Evolutionary conservation across 345 rosid species (phyloP), one percentile per base, ranked within the genome.

Genomic region (Hibiscus tridactylites): DNA sequence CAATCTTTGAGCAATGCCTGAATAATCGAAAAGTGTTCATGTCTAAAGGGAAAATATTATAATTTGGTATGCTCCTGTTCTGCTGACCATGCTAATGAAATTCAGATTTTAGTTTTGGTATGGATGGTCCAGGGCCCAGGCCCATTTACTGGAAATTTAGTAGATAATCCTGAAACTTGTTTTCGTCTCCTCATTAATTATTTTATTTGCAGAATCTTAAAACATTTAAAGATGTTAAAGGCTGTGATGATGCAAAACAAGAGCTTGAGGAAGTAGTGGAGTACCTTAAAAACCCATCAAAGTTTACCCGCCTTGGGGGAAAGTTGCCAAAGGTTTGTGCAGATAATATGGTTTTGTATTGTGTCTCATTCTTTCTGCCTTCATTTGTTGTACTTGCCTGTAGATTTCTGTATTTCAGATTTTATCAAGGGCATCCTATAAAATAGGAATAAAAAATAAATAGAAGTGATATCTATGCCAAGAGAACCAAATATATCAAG

Each of bases 171-270:
- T 39, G 42, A 29, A 37, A 17, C 63, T 15, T 21, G 44, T 44
- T 16, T 17, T 75, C 7, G 73, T 15, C 70, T 66, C 71, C 80
- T 80, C 71, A 80, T 63, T 64, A 65, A 46, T 69, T 72, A 49
- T 49, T 50, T 85, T 79, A 60, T 46, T 74, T 76, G 83, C 89
- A 95, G 99, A 95, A 95, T 78, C 92, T 90, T 56, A 95, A 95
- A 86, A 95, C 99, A 29, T 95, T 95, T 79, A 95, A 95, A 88
- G 98, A 95, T 85, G 99, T 95, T 70, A 95, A 92, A 85, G 99
- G 99, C 71, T 95, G 99, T 81, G 98, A 95, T 86, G 99, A 95
- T 85, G 99, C 99, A 71, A 95, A 95, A 82, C 97, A 92, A 85
- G 98, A 95, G 84, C 97, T 95, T 54, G 97, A 90, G 85, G 99